These are phyloP conservation scores for Tetraselmis chui DNA, from an alignment of 139 green algal species.

Conservation along the genomic window DNA sequence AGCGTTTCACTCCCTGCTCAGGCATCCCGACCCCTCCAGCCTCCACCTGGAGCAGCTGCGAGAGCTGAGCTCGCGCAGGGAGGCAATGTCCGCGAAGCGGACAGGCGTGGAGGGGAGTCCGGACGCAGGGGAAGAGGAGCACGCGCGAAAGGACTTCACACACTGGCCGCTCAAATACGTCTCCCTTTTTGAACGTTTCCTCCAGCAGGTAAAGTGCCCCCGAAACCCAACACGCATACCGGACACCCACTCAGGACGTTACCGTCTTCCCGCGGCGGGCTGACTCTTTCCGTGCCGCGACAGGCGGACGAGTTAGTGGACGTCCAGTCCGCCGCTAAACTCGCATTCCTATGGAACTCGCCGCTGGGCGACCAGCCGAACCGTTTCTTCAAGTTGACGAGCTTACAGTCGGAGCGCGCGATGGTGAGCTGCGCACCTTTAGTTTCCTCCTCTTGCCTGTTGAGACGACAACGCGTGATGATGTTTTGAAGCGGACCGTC, in stretches of 20 bases:
- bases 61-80: background rate
- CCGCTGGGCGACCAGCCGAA: background rate
- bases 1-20: background rate
- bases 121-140: background rate
- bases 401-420: background rate
- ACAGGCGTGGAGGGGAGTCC: background rate
- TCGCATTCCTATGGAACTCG: background rate
- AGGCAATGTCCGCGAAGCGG: background rate
- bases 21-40: no score
- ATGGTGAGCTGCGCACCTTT: background rate
- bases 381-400: background rate
- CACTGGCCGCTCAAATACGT: background rate
- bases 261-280: no score
- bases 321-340: background rate
- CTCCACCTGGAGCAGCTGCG: background rate
- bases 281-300: no score
- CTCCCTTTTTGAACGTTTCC: background rate
- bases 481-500: no score
- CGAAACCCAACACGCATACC: no score
- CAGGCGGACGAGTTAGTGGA: background rate
- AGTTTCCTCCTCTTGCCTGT: no score
- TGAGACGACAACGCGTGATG: no score
- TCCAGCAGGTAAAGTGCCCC: background rate
- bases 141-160: background rate
- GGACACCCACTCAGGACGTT: no score